A percentile compares a stretch with the other conserved stretches of the same genome.
Evolutionary conservation across 2,329 filamentous ascomycete genomes (phyloP).

Genomic region (Calonectria pseudoturangicola): DNA sequence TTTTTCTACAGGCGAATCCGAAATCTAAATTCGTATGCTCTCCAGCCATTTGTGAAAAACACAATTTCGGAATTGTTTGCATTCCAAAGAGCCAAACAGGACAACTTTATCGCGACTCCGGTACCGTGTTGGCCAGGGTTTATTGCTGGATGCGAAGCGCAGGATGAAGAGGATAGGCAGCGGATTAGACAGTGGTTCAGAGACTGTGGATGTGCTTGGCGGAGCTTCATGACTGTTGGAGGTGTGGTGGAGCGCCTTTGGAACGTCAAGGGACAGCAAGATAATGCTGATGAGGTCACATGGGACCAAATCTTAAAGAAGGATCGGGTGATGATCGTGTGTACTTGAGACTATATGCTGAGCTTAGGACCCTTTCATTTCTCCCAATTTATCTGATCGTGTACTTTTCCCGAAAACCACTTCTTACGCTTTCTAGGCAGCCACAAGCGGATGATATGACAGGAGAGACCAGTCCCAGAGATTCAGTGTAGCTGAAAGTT

Average conservation of each 20-base stretch:
- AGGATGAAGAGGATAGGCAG: not conserved
- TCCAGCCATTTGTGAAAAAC: conserved; percentile 9
- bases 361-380: too few relatives aligned
- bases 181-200: not conserved
- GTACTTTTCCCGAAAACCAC: too few relatives aligned
- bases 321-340: not conserved
- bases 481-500: too few relatives aligned
- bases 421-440: too few relatives aligned
- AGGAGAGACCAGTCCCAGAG: too few relatives aligned
- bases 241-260: not conserved
- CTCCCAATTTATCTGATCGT: too few relatives aligned
- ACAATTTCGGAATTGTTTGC: not conserved
- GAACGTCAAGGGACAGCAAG: not conserved
- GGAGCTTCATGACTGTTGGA: not conserved
- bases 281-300: not conserved
- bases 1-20: conserved; percentile 9
- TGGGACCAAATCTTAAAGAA: not conserved
- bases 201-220: conserved; percentile 1
- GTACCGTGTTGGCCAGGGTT: not conserved
- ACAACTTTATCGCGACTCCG: conserved; percentile 8
- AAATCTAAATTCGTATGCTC: not conserved
- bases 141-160: conserved; percentile 1
- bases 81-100: not conserved
- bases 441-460: too few relatives aligned
- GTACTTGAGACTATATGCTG: not conserved